Evolutionary conservation across 371 early-diverging fungal species (phyloP), one percentile per base, ranked within the genome.

Genomic region (Mucor racemosus): DNA sequence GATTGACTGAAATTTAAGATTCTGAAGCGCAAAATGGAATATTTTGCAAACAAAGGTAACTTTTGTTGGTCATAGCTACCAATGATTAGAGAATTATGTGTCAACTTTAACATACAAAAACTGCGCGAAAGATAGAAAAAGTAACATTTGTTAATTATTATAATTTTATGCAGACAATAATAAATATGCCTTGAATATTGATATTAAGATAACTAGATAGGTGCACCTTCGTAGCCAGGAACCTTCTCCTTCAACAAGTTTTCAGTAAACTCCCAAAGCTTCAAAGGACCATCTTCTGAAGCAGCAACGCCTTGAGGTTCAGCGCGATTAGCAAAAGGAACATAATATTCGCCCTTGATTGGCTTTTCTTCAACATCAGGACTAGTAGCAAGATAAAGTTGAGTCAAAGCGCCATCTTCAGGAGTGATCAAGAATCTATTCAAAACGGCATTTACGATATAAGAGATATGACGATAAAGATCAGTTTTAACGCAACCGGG

Each of bases 401-500:
- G 82, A 0, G 89, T 87, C 57, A 89, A 69, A 1, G 90, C 86
- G 10, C 90, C 92, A 15, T 82, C 77, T 34, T 80, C 75, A 5
- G 77, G 66, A 3, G 75, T 66, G 14, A 81, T 65, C 7, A 66
- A 35, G n/a, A 73, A 33, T 13, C n/a, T 39, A 46, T 64, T 56
- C 8, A 65, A 46, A n/a, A 63, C 40, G 40, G 26, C 7, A 5
- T 54, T 60, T 3, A 34, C 26, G 21, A 38, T 19, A 11, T 15
- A 19, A 35, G 61, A 34, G 11, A 67, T 21, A 55, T 87, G 78
- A 26, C 86, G 81, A 26, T 54, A 66, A 13, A 90, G 68, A 7
- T 84, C 82, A 1, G 90, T 88, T 7, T 65, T 58, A 19, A 92
- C 86, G 15, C 73, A 66, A 6, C 95, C 95, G 0, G 95, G 94